phyloP scores from a whole-genome alignment of 164 flowering plant genomes.

The Berberis thunbergii region DNA sequence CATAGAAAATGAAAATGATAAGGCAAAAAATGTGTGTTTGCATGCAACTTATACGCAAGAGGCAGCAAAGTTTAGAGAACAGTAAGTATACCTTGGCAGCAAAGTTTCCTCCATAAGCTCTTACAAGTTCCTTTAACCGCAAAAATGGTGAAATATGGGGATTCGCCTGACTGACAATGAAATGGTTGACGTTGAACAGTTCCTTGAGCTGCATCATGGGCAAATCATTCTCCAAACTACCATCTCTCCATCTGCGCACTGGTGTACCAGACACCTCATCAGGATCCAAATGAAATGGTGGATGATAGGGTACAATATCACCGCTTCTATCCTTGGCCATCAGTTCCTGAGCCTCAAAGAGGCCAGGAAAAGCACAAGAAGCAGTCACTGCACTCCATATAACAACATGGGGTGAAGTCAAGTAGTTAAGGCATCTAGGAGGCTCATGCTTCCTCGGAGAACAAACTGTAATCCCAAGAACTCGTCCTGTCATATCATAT shows the following conservation, averaged over 20 bases:
- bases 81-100: conserved; percentile 83
- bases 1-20: no score
- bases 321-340: conserved; percentile 98
- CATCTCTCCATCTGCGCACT: conserved; percentile 93
- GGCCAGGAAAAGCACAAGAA: conserved; percentile 98
- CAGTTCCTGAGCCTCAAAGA: conserved; percentile 96
- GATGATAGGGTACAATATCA: conserved; percentile 93
- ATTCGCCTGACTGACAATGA: conserved; percentile 97
- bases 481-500: conserved; percentile 92
- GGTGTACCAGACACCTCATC: conserved; percentile 51
- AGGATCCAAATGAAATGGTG: conserved; percentile 78
- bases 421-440: conserved; percentile 92
- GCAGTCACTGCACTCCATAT: conserved; percentile 99
- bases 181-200: conserved; percentile 95
- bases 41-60: no score
- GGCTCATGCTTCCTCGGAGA: conserved; percentile 99
- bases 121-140: conserved; percentile 78
- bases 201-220: conserved; percentile 98
- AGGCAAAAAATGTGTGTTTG: no score
- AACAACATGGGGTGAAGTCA: conserved; percentile 97
- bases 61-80: not conserved
- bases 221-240: conserved; percentile 93
- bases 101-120: conserved; percentile 88
- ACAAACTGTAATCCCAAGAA: conserved; percentile 94
- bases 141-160: conserved; percentile 91